Base-by-base conservation (phyloP, 805 yeast species). In the Trichomonascus vanleenenianus region DNA sequence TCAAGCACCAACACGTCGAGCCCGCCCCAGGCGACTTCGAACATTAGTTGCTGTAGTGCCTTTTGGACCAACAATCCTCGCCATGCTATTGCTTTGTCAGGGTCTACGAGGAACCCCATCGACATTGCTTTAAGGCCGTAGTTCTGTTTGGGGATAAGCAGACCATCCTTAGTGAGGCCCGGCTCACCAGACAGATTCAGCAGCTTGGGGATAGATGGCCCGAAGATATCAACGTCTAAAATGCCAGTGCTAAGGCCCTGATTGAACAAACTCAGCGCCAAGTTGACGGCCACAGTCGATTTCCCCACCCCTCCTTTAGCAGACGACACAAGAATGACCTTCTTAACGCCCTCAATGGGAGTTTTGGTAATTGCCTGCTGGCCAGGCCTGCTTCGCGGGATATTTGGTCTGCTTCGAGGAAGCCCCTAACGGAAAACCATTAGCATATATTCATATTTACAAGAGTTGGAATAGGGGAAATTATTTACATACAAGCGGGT, bases 301-400 rank as follows among this genome's bases (percentile, higher is more conserved):
- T 83, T 83, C 0, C 91, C 91, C 9, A 83, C 91, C 0, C 91
- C 91, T 2, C 91, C 91, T 58, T 83, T 83, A 2, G 85, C 86
- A 1, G 88, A 81, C 0, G 87, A 72, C 0, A 83, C 88, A 2
- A 85, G 70, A 1, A 86, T 50, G 1, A 85, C 71, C 42, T 73
- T 78, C 6, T 68, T 63, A 2, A 83, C 91, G n/a, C 75, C 75
- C 0, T 81, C 75, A 30, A 86, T 75, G 14, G 63, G 61, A 47
- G 71, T 76, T 33, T 52, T 51, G 9, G 53, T 45, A 3, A 46
- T 19, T 10, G 33, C 12, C 47, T 67, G 73, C 8, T 78, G 62
- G 0, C 86, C 85, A 1, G 81, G 58, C 1, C 81, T 80, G 25
- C 73, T 70, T 6, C 76, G 66, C 62, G 71, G 48, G 50, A 45